Base-by-base conservation (phyloP, 2,329 filamentous ascomycete genomes). In the Curvularia sp. region DNA sequence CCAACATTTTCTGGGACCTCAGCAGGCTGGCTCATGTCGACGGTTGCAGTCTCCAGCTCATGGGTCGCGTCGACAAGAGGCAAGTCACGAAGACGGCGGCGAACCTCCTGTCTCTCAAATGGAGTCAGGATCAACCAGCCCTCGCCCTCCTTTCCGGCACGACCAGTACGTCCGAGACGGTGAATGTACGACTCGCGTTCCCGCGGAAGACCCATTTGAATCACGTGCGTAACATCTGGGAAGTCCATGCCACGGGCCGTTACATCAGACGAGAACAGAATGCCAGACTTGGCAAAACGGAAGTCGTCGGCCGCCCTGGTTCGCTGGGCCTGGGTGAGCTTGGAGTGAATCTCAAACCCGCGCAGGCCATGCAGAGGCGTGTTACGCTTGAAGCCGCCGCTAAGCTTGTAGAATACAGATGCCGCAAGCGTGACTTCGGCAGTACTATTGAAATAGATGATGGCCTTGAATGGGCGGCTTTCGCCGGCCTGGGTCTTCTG, bases 361-460 rank as follows among this genome's bases (percentile, higher is more conserved):
- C 76, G 80, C 53, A 76, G 64, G 38, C 56, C 70, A 58, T 68
- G 76, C 35, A 73, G 65, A 55, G 70, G 55, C 60, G 62, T 55
- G 49, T 58, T 67, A 47, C 76, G 71, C 53, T 69, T 73, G 50
- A 74, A 72, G 9, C 77, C 75, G 13, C 76, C 71, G 26, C 72
- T 72, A 49, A 87, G 79, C 31, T 81, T 80, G 56, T 80, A 77
- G 52, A 93, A 86, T 22, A 89, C 78, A 15, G 84, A 80, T 20
- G 83, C 80, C 22, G 87, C 86, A 48, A 93, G 81, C 57, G 88
- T 83, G 44, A 93, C 91, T 63, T 90, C 84, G 24, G 86, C 85
- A 0, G 90, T 96, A 22, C 90, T 92, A 69, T 91, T 91, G 75
- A 94, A 89, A 80, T 97, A 99, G 42, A 97, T 82, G 60, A 99